Percentiles rank a stretch among this genome's conserved stretches.
phyloP scores from a whole-genome alignment of 208 protist genomes.

The Leishmania major region DNA sequence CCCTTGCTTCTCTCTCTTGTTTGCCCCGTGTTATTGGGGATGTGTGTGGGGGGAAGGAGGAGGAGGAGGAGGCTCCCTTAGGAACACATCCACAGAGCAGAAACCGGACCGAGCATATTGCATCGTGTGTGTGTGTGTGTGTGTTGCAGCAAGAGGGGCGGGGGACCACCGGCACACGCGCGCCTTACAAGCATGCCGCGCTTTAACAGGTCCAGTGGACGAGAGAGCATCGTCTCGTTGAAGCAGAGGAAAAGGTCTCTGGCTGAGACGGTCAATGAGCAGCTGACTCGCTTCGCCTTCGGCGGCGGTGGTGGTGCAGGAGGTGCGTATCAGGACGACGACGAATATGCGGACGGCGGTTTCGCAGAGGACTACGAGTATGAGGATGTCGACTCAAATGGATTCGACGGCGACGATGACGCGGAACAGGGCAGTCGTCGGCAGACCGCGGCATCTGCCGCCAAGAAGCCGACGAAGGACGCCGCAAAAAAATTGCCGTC shows the following conservation, averaged over 20 bases:
- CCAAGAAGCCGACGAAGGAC: conserved; percentile 10
- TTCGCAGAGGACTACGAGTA: conserved; percentile 48
- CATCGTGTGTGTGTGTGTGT: background rate
- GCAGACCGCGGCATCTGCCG: background rate
- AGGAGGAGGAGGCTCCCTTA: too few species aligned
- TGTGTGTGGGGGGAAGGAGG: too few species aligned
- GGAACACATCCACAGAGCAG: background rate
- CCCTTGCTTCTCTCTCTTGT: background rate
- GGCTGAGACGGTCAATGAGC: conserved; percentile 72
- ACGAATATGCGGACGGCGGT: conserved; percentile 22
- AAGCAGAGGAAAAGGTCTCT: conserved; percentile 60
- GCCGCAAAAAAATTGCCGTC: conserved; percentile 1
- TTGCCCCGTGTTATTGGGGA: background rate
- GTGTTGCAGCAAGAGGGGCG: background rate
- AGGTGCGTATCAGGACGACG: conserved; percentile 22
- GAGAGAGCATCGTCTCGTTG: conserved; percentile 37
- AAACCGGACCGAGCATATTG: background rate
- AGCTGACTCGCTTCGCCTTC: conserved; percentile 32
- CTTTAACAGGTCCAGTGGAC: conserved; percentile 29
- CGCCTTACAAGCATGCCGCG: conserved; percentile 23
- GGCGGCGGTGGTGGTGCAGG: conserved; percentile 8
- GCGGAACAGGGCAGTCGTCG: background rate
- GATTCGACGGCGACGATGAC: background rate
- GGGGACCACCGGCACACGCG: too few species aligned
- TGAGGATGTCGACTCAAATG: conserved; percentile 19